phyloP scores from a whole-genome alignment of 805 yeast genomes.

The Cyberlindnera japonica region DNA sequence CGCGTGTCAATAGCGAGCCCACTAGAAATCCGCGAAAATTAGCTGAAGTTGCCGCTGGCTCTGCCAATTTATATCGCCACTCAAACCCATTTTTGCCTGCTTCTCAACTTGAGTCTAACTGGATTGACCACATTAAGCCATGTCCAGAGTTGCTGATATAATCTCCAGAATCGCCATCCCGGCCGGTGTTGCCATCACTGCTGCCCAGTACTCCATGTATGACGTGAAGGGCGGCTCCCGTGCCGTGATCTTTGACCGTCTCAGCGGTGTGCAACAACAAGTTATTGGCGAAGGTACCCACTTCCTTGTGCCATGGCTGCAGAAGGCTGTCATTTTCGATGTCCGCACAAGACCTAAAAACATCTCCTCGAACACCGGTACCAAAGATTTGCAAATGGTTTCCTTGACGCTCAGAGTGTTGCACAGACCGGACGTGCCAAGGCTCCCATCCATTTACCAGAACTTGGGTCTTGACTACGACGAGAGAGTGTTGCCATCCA shows the following conservation, averaged over 20 bases:
- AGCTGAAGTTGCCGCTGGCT: too few relatives aligned
- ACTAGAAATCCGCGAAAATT: neutral
- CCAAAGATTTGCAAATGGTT: constrained; percentile 95
- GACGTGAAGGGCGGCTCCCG: constrained; percentile 96
- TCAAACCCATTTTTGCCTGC: too few relatives aligned
- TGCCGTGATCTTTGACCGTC: constrained; percentile 92
- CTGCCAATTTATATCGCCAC: constrained; percentile 7
- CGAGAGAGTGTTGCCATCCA: constrained; percentile 88
- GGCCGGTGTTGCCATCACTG: constrained; percentile 61
- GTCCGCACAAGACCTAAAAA: constrained; percentile 94
- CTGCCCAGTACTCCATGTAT: constrained; percentile 79
- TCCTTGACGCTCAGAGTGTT: constrained; percentile 88
- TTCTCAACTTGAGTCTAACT: neutral
- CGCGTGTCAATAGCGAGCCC: neutral
- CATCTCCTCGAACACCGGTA: constrained; percentile 92
- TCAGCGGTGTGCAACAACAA: constrained; percentile 80
- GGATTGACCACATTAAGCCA: constrained; percentile 13
- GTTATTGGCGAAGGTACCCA: constrained; percentile 98
- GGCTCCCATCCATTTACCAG: constrained; percentile 85
- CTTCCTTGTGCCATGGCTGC: constrained; percentile 93
- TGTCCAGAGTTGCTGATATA: constrained; percentile 40
- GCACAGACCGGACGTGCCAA: constrained; percentile 86
- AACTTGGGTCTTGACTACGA: constrained; percentile 91
- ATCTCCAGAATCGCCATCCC: constrained; percentile 61
- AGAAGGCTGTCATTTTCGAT: constrained; percentile 84